Conservation (phyloP, 768 basidiomycete species). For the Tulasnella sp. region DNA sequence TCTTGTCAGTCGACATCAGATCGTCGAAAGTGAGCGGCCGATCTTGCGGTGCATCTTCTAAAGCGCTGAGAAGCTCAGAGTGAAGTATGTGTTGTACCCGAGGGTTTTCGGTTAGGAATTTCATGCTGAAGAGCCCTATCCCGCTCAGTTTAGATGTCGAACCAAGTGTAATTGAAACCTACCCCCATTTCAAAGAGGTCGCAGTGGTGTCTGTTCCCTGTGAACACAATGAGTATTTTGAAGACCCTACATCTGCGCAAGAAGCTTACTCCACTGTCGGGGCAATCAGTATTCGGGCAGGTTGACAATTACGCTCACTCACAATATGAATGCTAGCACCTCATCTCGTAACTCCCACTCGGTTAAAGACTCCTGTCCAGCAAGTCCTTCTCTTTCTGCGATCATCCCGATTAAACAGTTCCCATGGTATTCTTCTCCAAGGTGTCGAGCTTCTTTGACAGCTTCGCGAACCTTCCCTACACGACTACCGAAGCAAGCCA, state of each 20-base stretch:
- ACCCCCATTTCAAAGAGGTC: neutral
- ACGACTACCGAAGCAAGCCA: no score
- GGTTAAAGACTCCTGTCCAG: neutral
- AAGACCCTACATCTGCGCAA: no score
- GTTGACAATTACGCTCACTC: neutral
- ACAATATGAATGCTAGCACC: neutral
- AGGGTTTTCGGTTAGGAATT: neutral
- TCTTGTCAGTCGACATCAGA: neutral
- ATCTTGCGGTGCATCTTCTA: neutral
- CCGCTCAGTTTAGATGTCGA: neutral
- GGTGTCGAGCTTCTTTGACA: neutral
- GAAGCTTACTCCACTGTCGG: neutral
- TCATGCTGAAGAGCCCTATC: neutral
- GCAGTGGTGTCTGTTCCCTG: slow-evolving; percentile 17
- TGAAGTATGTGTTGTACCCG: neutral
- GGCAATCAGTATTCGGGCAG: neutral
- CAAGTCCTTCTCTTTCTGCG: neutral
- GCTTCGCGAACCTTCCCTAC: neutral
- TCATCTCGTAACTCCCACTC: slow-evolving; percentile 8
- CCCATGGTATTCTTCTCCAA: neutral
- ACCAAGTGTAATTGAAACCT: neutral
- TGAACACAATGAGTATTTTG: neutral
- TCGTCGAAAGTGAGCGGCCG: slow-evolving; percentile 1
- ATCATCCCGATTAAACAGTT: neutral
- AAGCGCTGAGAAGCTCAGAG: neutral